Conservation (phyloP, 345 rosid genomes). For the Eucalyptus microcorys region DNA sequence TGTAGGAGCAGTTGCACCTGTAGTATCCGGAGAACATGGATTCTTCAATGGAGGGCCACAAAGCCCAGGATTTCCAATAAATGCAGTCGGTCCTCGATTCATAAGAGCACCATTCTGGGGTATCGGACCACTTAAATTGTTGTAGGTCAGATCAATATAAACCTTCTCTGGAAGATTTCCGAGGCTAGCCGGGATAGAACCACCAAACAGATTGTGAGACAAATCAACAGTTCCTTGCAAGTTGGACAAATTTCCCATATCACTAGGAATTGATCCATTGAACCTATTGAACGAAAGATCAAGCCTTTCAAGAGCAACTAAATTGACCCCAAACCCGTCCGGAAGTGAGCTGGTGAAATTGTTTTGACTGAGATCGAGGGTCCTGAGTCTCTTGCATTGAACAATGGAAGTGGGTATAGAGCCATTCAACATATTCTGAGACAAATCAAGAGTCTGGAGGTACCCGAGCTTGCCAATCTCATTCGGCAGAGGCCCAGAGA, state of each 20-base stretch:
- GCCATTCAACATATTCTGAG: constrained; percentile 74
- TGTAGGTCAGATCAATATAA: constrained; percentile 78
- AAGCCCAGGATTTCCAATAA: constrained; percentile 77
- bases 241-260: constrained; percentile 69
- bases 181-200: constrained; percentile 71
- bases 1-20: constrained; percentile 39
- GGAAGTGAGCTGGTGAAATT: constrained; percentile 75
- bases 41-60: constrained; percentile 88
- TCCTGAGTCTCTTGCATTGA: constrained; percentile 65
- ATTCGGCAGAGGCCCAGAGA: constrained; percentile 60
- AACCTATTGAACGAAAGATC: constrained; percentile 75
- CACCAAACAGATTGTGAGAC: constrained; percentile 68
- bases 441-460: constrained; percentile 77
- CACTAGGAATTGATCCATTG: constrained; percentile 61
- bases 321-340: constrained; percentile 43
- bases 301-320: constrained; percentile 63
- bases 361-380: constrained; percentile 71
- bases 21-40: constrained; percentile 42
- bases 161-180: constrained; percentile 93
- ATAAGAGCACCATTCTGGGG: constrained; percentile 92
- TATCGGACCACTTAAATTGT: constrained; percentile 86
- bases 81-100: constrained; percentile 93
- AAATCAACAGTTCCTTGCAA: constrained; percentile 96
- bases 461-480: constrained; percentile 61
- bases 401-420: constrained; percentile 56